Evolutionary conservation across 2,329 filamentous ascomycete species (phyloP), one percentile per base, ranked within the genome.

Genomic region (Epichloe amarillans): DNA sequence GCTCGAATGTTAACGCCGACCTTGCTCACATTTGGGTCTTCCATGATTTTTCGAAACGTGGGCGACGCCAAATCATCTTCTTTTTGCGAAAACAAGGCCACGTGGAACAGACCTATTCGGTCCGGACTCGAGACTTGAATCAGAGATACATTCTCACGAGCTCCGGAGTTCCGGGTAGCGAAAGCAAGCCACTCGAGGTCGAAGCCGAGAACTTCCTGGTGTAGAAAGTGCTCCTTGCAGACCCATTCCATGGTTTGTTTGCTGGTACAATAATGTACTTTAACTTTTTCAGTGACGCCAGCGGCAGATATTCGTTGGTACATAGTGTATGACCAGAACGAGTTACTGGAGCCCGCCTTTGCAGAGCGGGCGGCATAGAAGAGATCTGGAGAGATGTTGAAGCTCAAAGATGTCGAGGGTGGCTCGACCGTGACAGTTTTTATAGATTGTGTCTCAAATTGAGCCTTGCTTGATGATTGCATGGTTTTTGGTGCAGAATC

Each of bases 131-230:
- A 88, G 21, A 96, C 65, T 65, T 96, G 91, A 42, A 96, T 83
- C 38, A 96, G 67, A 0, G 86, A 90, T 6, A 94, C 78, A 54
- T 89, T 88, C 48, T 76, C 72, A 56, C 85, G 83, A 4, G 82
- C 67, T 3, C 73, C 71, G 2, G 73, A 63, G 7, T 56, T 58
- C 19, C 63, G 71, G 5, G 62, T 69, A 0, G 79, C 73, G 5
- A 75, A 69, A 1, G 71, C 56, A 49, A 80, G 74, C 90, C 91
- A 96, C 69, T 96, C 91, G 54, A 96, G 75, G 60, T 96, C 90
- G 54, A 96, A 88, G 0, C 90, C 90, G n/a, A 96, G 64, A 2
- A 94, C 67, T 39, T 79, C 72, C 60, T 93, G 80, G 26, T 75
- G 57, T 39, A 82, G 61, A 57, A 96, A 95, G 52, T 84, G 74